Percentiles rank a stretch among this genome's conserved stretches.
Conservation (phyloP, 2,329 filamentous ascomycete species). For the Emmonsia crescens region DNA sequence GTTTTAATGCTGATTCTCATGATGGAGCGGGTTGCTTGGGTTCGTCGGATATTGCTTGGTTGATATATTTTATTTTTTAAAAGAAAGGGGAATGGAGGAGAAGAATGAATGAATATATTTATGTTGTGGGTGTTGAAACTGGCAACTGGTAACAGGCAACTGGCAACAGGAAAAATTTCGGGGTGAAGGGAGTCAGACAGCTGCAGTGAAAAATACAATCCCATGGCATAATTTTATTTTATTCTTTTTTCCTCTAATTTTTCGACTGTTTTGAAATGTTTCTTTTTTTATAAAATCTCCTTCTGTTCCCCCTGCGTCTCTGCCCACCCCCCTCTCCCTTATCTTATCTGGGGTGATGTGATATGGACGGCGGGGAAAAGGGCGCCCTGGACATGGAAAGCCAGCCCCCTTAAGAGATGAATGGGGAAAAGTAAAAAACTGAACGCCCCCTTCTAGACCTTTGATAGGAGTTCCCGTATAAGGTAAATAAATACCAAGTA, state of each 20-base stretch:
- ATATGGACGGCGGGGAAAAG: too few species aligned
- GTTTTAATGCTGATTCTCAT: not conserved
- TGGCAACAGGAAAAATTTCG: not conserved
- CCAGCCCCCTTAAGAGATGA: too few species aligned
- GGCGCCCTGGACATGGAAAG: too few species aligned
- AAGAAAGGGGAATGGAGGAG: not conserved
- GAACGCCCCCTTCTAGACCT: too few species aligned
- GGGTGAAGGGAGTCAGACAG: not conserved
- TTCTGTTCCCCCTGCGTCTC: too few species aligned
- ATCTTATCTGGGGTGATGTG: too few species aligned
- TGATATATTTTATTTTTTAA: not conserved
- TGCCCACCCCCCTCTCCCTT: too few species aligned
- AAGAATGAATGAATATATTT: not conserved
- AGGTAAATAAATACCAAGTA: too few species aligned
- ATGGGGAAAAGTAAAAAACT: too few species aligned
- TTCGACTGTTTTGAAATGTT: too few species aligned
- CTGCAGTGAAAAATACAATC: not conserved
- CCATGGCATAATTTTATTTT: not conserved
- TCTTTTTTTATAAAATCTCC: too few species aligned
- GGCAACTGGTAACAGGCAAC: not conserved
- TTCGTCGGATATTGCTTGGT: not conserved
- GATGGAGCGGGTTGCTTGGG: slow-evolving; percentile 1
- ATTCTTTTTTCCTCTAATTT: not conserved
- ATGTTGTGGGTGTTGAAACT: not conserved
- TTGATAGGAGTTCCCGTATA: too few species aligned